A percentile compares a stretch with the other conserved stretches of the same genome.
Evolutionary conservation across 2,329 filamentous ascomycete genomes (phyloP).

Genomic region (Daldinia eschscholtzii): DNA sequence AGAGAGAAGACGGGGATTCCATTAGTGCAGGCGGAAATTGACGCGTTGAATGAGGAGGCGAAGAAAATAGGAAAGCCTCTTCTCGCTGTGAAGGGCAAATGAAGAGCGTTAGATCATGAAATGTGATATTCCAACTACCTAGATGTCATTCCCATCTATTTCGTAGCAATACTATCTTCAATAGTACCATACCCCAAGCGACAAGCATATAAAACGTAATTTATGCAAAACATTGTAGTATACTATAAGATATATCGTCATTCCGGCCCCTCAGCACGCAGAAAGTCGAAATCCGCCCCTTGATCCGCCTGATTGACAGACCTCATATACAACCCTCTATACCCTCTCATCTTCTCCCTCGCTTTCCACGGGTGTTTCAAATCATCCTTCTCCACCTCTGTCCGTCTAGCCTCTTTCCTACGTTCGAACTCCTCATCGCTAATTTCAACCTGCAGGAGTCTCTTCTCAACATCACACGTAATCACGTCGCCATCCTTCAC

Average conservation of each 20-base stretch:
- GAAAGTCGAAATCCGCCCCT: slow-evolving; percentile 72
- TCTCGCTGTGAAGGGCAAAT: slow-evolving; percentile 44
- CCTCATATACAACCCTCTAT: slow-evolving; percentile 70
- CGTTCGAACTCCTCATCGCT: slow-evolving; percentile 75
- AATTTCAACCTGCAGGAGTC: slow-evolving; percentile 70
- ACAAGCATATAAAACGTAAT: not conserved
- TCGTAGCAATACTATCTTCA: not conserved
- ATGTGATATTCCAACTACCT: not conserved
- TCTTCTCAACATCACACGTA: slow-evolving; percentile 79
- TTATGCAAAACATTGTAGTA: not conserved
- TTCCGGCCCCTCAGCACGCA: slow-evolving; percentile 58
- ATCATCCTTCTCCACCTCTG: slow-evolving; percentile 49
- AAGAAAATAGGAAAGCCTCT: slow-evolving; percentile 56
- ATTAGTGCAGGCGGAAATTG: slow-evolving; percentile 67
- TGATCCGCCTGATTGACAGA: slow-evolving; percentile 70
- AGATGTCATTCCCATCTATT: not conserved
- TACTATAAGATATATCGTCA: not conserved
- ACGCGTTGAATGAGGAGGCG: slow-evolving; percentile 68
- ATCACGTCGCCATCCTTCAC: slow-evolving; percentile 82
- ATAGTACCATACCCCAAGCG: not conserved
- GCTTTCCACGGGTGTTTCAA: slow-evolving; percentile 52
- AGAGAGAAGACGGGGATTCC: slow-evolving; percentile 69
- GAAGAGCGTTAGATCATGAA: not conserved
- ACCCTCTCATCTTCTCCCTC: slow-evolving; percentile 63
- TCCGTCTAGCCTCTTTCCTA: slow-evolving; percentile 72